Evolutionary conservation across 2,329 filamentous ascomycete genomes (phyloP).

Genomic region (Sporothrix globosa): DNA sequence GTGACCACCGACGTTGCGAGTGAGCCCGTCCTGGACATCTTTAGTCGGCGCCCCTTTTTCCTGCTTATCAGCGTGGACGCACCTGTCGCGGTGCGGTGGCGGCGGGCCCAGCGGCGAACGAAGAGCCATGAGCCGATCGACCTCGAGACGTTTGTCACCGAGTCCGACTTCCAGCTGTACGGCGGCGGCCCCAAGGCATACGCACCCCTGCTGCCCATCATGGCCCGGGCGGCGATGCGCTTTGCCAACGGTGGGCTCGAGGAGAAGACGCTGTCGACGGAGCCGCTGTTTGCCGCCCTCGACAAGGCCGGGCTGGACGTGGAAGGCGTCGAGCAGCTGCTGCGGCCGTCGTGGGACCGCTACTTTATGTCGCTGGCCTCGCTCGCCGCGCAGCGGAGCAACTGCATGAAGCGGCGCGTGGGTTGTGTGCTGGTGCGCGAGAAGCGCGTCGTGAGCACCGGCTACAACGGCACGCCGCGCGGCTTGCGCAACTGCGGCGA

Average conservation of each 20-base stretch:
- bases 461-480: slow-evolving; percentile 96
- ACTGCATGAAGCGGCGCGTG: slow-evolving; percentile 97
- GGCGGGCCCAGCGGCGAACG: slow-evolving; percentile 62
- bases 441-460: slow-evolving; percentile 86
- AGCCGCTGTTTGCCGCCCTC: slow-evolving; percentile 72
- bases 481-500: slow-evolving; percentile 88
- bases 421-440: slow-evolving; percentile 90
- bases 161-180: slow-evolving; percentile 77
- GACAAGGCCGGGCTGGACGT: slow-evolving; percentile 75
- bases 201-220: slow-evolving; percentile 71
- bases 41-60: slow-evolving; percentile 85
- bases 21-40: slow-evolving; percentile 71
- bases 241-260: slow-evolving; percentile 70
- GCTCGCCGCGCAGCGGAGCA: slow-evolving; percentile 84
- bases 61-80: slow-evolving; percentile 90
- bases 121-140: slow-evolving; percentile 4
- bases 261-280: slow-evolving; percentile 62
- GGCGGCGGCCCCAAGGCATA: slow-evolving; percentile 45
- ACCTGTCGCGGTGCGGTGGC: slow-evolving; percentile 81
- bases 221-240: slow-evolving; percentile 79
- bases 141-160: slow-evolving; percentile 60
- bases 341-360: slow-evolving; percentile 90
- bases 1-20: slow-evolving; percentile 83
- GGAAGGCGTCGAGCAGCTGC: slow-evolving; percentile 59
- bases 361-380: slow-evolving; percentile 99